Conservation (phyloP, 768 basidiomycete species). For the Phaeolepiota aurea region DNA sequence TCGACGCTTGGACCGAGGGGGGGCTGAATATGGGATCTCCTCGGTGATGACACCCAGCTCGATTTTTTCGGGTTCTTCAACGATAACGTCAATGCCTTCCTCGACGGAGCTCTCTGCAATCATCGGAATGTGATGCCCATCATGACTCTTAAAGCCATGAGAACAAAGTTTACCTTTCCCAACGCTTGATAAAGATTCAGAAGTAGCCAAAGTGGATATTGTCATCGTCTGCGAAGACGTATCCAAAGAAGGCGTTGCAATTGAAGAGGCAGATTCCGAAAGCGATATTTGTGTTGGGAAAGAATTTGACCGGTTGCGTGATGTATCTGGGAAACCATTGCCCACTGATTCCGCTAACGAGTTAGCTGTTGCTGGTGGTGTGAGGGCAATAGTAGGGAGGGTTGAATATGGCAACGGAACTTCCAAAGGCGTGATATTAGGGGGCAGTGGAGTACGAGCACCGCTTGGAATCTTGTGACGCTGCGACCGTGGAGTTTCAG, state of each 20-base stretch:
- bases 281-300: slow-evolving; percentile 6
- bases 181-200: slow-evolving; percentile 7
- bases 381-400: slow-evolving; percentile 11
- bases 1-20: slow-evolving; percentile 7
- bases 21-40: slow-evolving; percentile 5
- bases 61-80: slow-evolving; percentile 6
- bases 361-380: slow-evolving; percentile 2
- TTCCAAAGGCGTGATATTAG: background rate
- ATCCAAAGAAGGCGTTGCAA: slow-evolving; percentile 19
- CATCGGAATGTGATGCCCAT: slow-evolving; percentile 14
- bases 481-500: background rate
- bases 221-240: slow-evolving; percentile 19
- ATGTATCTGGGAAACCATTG: background rate
- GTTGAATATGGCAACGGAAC: slow-evolving; percentile 3
- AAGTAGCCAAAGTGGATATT: slow-evolving; percentile 12
- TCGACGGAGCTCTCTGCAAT: slow-evolving; percentile 31
- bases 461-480: too few species aligned
- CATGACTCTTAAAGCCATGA: slow-evolving; percentile 13
- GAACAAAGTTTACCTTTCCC: slow-evolving; percentile 11
- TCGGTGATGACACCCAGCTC: slow-evolving; percentile 9
- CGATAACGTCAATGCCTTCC: slow-evolving; percentile 11
- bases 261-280: slow-evolving; percentile 15
- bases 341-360: background rate
- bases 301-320: slow-evolving; percentile 1
- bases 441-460: background rate